Percentiles rank a stretch among this genome's conserved stretches.
Conservation (phyloP, 345 rosid genomes). For the Lepidium africanum region DNA sequence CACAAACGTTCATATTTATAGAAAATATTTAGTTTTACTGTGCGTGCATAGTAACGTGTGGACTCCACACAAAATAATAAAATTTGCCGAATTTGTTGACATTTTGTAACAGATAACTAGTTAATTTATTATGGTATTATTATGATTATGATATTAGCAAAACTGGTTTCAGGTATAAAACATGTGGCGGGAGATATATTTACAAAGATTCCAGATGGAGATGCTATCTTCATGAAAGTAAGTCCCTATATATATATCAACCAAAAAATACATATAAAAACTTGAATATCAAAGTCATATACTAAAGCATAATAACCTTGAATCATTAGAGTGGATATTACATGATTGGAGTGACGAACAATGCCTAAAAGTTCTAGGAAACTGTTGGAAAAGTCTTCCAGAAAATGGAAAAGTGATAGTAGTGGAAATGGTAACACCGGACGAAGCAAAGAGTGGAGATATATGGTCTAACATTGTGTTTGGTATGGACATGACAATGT, state of each 20-base stretch:
- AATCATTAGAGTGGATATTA: conserved; percentile 23
- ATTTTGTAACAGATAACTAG: too few relatives aligned
- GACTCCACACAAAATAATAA: too few relatives aligned
- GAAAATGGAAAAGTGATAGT: conserved; percentile 30
- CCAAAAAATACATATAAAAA: background rate
- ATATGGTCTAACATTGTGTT: conserved; percentile 23
- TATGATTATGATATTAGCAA: too few relatives aligned
- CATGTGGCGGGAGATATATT: conserved; percentile 32
- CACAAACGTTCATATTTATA: too few relatives aligned
- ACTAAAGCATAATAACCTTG: background rate
- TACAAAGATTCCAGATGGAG: conserved; percentile 47
- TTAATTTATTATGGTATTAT: too few relatives aligned
- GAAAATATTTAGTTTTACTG: too few relatives aligned
- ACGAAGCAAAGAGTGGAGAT: background rate
- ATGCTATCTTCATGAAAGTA: conserved; percentile 80
- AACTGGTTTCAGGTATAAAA: conserved; percentile 40
- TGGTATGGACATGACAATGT: conserved; percentile 32
- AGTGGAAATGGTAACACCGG: conserved; percentile 29
- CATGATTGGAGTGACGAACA: conserved; percentile 32
- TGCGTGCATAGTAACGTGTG: too few relatives aligned
- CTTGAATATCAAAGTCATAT: background rate
- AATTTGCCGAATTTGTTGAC: too few relatives aligned
- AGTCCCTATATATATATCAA: background rate
- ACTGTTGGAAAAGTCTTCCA: conserved; percentile 30
- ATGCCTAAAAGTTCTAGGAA: conserved; percentile 33